Conservation (phyloP, 768 basidiomycete species). For the Mycena metata region DNA sequence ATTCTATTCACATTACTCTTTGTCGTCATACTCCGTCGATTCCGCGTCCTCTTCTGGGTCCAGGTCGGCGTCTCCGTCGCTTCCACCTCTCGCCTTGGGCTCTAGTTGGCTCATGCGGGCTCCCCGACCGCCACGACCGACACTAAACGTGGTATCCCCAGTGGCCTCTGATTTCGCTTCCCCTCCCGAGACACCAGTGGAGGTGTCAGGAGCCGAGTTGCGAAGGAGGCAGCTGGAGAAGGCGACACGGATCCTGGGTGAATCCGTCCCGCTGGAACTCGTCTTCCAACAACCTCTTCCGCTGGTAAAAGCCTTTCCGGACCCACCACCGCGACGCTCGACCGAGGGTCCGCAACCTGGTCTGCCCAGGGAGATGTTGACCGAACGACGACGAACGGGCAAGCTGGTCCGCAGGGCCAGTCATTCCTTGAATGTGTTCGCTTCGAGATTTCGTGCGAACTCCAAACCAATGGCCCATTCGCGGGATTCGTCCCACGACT, state of each 20-base stretch:
- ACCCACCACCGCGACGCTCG: slow-evolving; percentile 23
- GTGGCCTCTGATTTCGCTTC: slow-evolving; percentile 11
- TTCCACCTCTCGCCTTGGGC: neutral
- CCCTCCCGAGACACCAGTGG: slow-evolving; percentile 23
- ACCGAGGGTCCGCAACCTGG: slow-evolving; percentile 22
- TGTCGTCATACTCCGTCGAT: slow-evolving; percentile 15
- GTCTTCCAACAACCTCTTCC: slow-evolving; percentile 31
- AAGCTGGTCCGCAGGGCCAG: slow-evolving; percentile 26
- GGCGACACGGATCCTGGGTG: slow-evolving; percentile 32
- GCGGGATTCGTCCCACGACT: slow-evolving; percentile 24
- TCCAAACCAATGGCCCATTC: slow-evolving; percentile 12
- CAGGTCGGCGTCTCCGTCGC: neutral
- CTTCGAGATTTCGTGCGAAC: slow-evolving; percentile 17
- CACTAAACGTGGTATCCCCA: neutral
- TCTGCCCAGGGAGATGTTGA: slow-evolving; percentile 9
- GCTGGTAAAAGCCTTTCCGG: slow-evolving; percentile 17
- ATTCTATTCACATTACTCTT: slow-evolving; percentile 20
- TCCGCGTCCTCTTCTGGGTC: slow-evolving; percentile 28
- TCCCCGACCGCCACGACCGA: neutral
- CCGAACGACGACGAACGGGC: slow-evolving; percentile 8
- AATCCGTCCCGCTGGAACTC: slow-evolving; percentile 31
- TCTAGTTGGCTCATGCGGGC: slow-evolving; percentile 25
- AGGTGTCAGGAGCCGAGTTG: slow-evolving; percentile 28
- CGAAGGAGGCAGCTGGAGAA: slow-evolving; percentile 31
- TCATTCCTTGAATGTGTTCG: slow-evolving; percentile 19